Base-by-base conservation (phyloP, 331 rosid species). In the Saraca asoca region DNA sequence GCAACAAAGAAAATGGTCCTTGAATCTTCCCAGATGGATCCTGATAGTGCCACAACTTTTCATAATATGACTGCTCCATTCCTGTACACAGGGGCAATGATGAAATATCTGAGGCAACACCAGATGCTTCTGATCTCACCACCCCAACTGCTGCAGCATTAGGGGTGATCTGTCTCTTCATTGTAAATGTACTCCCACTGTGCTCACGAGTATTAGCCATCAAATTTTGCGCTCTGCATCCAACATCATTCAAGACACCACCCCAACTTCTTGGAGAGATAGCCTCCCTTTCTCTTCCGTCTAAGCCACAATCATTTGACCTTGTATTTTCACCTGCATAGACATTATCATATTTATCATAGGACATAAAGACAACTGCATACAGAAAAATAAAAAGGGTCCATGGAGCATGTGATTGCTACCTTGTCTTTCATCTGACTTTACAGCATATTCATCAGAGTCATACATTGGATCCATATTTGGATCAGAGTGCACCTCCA, bases 21-120 rank as follows among this genome's bases (percentile, higher is more conserved):
- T 86, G 96, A 80, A 83, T 57, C 76, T 86, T 90, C 74, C 97
- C 97, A 71, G 81, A 41, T 12, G 95, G 95, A 72, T 94, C 99
- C 74, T 58, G 89, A 76, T 94, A 94, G 75, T 85, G 83, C 99
- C 99, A 94, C n/a, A 75, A 61, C 44, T 54, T 80, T 50, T 88
- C 89, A 74, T 83, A 67, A 34, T 73, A 62, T 62, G 85, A 71
- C 63, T 74, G 80, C 52, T 78, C 85, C 68, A 35, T 74, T 78
- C 79, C 87, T 38, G 75, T 44, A 62, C 85, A 68, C 20, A 43
- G 66, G 56, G 68, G 73, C 12, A 80, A 66, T 7, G 80, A 58
- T 20, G 78, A 73, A 69, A 46, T 62, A 39, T 85, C 92, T 31
- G 84, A 63, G 18, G 81, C 76, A 70, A 60, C 77, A 66, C 75